Evolutionary conservation across 1,284 basidiomycete species (phyloP), one percentile per base, ranked within the genome.

Genomic region (Leccinum insigne): DNA sequence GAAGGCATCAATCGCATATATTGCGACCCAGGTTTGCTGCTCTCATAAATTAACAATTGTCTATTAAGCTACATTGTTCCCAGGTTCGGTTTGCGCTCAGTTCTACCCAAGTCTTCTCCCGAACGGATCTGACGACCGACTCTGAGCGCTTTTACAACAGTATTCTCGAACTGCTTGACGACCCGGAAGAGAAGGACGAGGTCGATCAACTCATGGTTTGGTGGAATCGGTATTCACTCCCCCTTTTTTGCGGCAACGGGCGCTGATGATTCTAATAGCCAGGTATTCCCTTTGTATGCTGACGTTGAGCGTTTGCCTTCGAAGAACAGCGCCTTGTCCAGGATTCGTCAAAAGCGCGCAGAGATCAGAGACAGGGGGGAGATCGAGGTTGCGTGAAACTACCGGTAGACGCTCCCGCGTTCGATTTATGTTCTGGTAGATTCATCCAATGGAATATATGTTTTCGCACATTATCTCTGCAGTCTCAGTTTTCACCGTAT

Each of bases 81-180:
- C n/a, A 59, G 58, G 58, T 40, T 21, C 35, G 35, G 7, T 59
- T 59, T 8, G 35, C 58, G 1, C 38, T 59, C 8, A 59, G 32
- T 21, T 64, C 60, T 14, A 52, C 60, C 2, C 64, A 64, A 32
- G 60, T 64, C 2, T 64, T 64, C 11, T 64, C 60, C 7, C 4
- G 42, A 4, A 52, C 32, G 2, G 64, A 64, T 18, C 56, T 64
- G 1, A 32, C 21, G 2, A 64, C 42, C 4, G 56, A 65, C 18
- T 65, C 56, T 2, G 60, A 65, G 11, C 38, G 56, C 1, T 65
- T 65, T 10, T 65, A 65, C 35, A 40, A 47, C 5, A 58, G 40
- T 23, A 49, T 65, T 8, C 6, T 62, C 1, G 44, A 65, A 10
- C 6, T 65, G 4, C 52, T 66, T 2, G 6, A 42, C 5, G 49